Evolutionary conservation across 1,139 yeast genomes (phyloP).

Genomic region (Saccharomyces hybrid): DNA sequence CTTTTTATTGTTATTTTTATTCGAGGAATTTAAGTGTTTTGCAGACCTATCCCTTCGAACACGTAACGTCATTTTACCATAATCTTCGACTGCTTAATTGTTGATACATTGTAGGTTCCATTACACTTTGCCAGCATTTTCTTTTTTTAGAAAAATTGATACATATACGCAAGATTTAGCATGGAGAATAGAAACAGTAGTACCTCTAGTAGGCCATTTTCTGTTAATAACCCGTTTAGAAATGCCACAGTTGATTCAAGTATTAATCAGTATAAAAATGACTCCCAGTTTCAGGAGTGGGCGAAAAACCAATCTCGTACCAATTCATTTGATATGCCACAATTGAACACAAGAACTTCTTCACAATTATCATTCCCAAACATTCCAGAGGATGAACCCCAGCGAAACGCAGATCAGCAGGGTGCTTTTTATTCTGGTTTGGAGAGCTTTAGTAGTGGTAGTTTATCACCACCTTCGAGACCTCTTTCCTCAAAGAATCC

Average conservation of each 20-base stretch:
- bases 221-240: conserved; percentile 57
- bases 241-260: conserved; percentile 25
- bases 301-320: conserved; percentile 16
- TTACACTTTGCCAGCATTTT: neutral
- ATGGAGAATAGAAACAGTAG: conserved; percentile 9
- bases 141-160: neutral
- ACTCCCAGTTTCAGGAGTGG: conserved; percentile 43
- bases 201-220: conserved; percentile 38
- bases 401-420: neutral
- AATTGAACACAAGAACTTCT: neutral
- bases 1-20: neutral
- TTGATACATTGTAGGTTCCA: neutral
- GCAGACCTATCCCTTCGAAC: neutral
- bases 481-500: conserved; percentile 23
- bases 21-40: neutral
- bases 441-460: conserved; percentile 1
- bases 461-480: conserved; percentile 1
- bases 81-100: neutral
- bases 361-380: neutral
- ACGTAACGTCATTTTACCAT: neutral
- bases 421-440: neutral
- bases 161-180: conserved; percentile 2
- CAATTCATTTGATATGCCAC: conserved; percentile 3
- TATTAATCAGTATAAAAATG: conserved; percentile 17
- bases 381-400: neutral